Evolutionary conservation across 176 grass and related monocot species (phyloP).

Genomic region (Juncus inflexus): DNA sequence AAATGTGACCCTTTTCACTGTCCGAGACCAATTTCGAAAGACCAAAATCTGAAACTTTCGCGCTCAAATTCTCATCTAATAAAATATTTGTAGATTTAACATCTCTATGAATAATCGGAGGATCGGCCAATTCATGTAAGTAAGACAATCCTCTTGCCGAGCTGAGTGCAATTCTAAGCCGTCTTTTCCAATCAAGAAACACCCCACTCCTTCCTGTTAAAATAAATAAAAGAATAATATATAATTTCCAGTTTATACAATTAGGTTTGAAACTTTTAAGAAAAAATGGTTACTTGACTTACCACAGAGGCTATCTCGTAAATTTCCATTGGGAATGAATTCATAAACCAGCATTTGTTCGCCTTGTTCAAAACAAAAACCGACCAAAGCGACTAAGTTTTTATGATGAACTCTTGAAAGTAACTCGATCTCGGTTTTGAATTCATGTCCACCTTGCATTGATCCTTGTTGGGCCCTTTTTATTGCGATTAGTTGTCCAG

Average conservation of each 20-base stretch:
- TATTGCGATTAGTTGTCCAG: conserved; percentile 71
- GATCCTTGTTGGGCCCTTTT: conserved; percentile 83
- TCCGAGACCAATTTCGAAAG: conserved; percentile 76
- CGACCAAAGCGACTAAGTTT: conserved; percentile 79
- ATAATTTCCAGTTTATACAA: background rate
- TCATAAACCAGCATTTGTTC: conserved; percentile 99
- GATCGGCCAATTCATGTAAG: conserved; percentile 92
- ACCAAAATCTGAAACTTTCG: conserved; percentile 96
- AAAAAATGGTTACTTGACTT: background rate
- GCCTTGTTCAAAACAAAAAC: conserved; percentile 93
- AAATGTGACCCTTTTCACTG: conserved; percentile 66
- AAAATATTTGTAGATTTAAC: conserved; percentile 96
- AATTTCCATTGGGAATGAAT: conserved; percentile 66
- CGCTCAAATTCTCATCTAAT: conserved; percentile 84
- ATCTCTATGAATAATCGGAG: conserved; percentile 94
- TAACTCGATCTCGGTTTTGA: conserved; percentile 98
- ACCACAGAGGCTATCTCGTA: conserved; percentile 76
- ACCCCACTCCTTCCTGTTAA: conserved; percentile 71
- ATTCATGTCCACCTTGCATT: conserved; percentile 84
- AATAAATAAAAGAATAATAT: conserved; percentile 2
- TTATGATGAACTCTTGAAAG: conserved; percentile 99
- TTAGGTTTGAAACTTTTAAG: background rate
- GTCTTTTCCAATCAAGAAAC: conserved; percentile 75
- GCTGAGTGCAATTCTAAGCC: conserved; percentile 65
- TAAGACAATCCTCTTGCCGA: conserved; percentile 77